phyloP scores from a whole-genome alignment of 2,329 filamentous ascomycete genomes.

The Plenodomus lindquistii region DNA sequence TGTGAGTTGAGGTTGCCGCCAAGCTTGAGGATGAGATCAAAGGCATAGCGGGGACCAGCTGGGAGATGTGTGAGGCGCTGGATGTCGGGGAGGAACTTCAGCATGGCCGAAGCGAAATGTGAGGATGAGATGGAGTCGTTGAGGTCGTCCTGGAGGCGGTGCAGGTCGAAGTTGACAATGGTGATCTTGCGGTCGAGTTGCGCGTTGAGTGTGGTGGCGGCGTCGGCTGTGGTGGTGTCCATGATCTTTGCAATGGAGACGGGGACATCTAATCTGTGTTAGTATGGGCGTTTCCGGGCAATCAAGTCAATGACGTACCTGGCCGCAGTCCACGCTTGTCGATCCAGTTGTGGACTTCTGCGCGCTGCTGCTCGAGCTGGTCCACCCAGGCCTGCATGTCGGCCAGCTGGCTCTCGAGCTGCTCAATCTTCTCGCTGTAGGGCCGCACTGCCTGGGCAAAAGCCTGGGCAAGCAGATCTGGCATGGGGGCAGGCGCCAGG shows the following conservation, averaged over 20 bases:
- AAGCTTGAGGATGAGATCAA: conserved; percentile 59
- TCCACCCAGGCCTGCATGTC: conserved; percentile 56
- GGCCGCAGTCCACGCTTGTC: conserved; percentile 59
- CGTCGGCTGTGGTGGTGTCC: conserved; percentile 54
- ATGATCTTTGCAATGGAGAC: conserved; percentile 57
- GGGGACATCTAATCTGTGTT: conserved; percentile 52
- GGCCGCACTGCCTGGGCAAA: conserved; percentile 59
- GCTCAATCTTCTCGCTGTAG: conserved; percentile 58
- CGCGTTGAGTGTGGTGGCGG: conserved; percentile 57
- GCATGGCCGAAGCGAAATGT: conserved; percentile 58
- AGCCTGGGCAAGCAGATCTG: conserved; percentile 55
- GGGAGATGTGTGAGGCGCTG: conserved; percentile 54
- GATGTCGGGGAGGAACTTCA: conserved; percentile 60
- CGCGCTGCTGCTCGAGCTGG: conserved; percentile 55
- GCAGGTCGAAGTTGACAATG: conserved; percentile 61
- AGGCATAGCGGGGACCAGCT: conserved; percentile 54
- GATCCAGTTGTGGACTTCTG: conserved; percentile 59
- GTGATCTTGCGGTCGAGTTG: conserved; percentile 63
- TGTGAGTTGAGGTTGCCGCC: conserved; percentile 60
- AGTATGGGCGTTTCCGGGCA: conserved; percentile 5
- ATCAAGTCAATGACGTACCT: conserved; percentile 42
- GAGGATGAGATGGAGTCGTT: conserved; percentile 58
- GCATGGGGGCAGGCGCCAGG: conserved; percentile 48
- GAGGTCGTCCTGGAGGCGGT: conserved; percentile 59
- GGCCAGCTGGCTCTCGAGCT: conserved; percentile 55